These are phyloP conservation scores for Phalaenopsis hybrid DNA, from an alignment of 116 monocot genomes.

Conservation along the genomic window DNA sequence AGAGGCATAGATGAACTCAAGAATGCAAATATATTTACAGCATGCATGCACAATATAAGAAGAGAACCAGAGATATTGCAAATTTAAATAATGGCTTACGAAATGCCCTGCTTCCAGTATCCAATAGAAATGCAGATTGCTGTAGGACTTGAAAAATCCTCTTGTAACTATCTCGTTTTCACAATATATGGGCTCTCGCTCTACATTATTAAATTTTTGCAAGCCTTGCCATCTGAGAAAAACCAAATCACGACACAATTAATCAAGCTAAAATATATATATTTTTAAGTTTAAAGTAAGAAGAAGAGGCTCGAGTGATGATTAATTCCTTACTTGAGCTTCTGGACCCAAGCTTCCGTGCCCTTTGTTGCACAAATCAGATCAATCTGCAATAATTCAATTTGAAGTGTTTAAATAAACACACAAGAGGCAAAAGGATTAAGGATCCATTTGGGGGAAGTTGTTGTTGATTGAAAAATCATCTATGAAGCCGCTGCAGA, in stretches of 20 bases:
- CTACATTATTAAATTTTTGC: slow-evolving; percentile 32
- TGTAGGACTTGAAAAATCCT: slow-evolving; percentile 59
- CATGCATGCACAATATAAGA: too few relatives aligned
- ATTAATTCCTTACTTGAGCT: slow-evolving; percentile 54
- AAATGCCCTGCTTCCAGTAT: slow-evolving; percentile 81
- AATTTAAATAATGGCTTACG: slow-evolving; percentile 27
- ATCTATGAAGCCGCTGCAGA: too few relatives aligned
- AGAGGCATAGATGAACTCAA: too few relatives aligned
- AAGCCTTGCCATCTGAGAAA: slow-evolving; percentile 67
- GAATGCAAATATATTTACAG: too few relatives aligned
- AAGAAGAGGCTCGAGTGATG: not conserved
- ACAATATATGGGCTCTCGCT: slow-evolving; percentile 53
- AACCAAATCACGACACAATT: not conserved
- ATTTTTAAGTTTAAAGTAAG: too few relatives aligned
- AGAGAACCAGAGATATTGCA: too few relatives aligned
- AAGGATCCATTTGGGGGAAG: too few relatives aligned
- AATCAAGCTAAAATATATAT: not conserved
- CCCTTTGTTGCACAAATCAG: slow-evolving; percentile 88
- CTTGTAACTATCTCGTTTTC: slow-evolving; percentile 28
- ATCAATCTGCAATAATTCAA: slow-evolving; percentile 45
- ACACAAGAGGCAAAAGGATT: too few relatives aligned
- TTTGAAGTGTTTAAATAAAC: not conserved
- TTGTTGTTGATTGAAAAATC: too few relatives aligned
- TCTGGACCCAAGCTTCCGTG: slow-evolving; percentile 72
- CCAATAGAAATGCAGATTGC: slow-evolving; percentile 78